Percentiles rank a stretch among this genome's conserved stretches.
Conservation (phyloP, 2,329 filamentous ascomycete species). For the Talaromyces sp. region DNA sequence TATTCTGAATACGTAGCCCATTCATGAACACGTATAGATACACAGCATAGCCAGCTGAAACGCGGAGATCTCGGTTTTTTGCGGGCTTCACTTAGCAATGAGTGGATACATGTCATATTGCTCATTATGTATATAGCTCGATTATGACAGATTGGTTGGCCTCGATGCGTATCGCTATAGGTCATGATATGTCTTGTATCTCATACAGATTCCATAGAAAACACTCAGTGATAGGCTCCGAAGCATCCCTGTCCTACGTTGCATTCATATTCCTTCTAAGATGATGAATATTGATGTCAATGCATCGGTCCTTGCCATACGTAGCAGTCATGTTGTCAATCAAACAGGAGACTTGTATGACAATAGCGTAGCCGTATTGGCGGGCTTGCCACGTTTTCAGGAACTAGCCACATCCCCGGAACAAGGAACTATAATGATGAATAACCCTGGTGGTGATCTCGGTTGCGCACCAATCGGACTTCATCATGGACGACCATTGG, state of each 20-base stretch:
- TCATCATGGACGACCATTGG: background rate
- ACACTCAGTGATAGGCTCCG: background rate
- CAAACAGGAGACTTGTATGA: background rate
- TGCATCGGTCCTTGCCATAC: background rate
- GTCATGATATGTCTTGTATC: background rate
- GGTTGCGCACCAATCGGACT: conserved; percentile 6
- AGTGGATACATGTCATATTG: background rate
- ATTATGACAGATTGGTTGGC: background rate
- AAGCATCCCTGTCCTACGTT: background rate
- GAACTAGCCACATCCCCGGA: conserved; percentile 17
- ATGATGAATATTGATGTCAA: background rate
- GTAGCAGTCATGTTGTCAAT: background rate
- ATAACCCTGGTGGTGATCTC: conserved; percentile 5
- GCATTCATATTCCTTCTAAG: background rate
- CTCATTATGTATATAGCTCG: background rate
- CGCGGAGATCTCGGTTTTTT: background rate
- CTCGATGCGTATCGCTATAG: background rate
- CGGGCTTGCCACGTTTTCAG: conserved; percentile 17
- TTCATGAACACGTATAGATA: background rate
- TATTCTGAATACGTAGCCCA: background rate
- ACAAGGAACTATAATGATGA: conserved; percentile 13
- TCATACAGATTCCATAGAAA: background rate
- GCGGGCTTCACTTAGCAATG: background rate
- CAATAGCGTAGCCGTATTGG: conserved; percentile 1
- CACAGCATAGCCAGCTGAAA: background rate